A percentile compares a stretch with the other conserved stretches of the same genome.
phyloP scores from a whole-genome alignment of 306 rosid species.

The Begonia loranthoides region DNA sequence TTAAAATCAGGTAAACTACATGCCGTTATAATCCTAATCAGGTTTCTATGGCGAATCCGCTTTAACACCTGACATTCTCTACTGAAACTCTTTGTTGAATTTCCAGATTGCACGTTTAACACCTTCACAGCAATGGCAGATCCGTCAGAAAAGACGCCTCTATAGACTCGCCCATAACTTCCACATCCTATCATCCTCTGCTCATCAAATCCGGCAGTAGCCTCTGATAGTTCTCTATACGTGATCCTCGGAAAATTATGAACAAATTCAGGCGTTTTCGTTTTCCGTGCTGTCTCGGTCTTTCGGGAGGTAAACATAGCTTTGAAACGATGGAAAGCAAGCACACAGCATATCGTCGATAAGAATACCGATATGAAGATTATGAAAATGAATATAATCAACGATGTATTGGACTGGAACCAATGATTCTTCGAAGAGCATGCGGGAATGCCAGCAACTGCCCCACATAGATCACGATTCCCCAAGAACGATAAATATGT shows the following conservation, averaged over 20 bases:
- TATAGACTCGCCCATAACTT: constrained; percentile 46
- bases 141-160: constrained; percentile 45
- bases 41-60: constrained; percentile 64
- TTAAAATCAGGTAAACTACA: constrained; percentile 66
- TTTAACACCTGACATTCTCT: constrained; percentile 61
- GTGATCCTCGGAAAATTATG: constrained; percentile 52
- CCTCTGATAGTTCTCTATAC: constrained; percentile 47
- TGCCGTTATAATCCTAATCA: constrained; percentile 60
- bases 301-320: constrained; percentile 17
- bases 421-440: constrained; percentile 23
- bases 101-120: constrained; percentile 42
- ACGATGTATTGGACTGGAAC: constrained; percentile 18
- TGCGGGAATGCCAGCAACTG: constrained; percentile 8
- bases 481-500: constrained; percentile 32
- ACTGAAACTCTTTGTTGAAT: constrained; percentile 44
- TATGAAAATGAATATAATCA: constrained; percentile 21
- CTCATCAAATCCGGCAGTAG: constrained; percentile 47
- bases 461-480: constrained; percentile 38
- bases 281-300: constrained; percentile 10
- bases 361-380: constrained; percentile 33
- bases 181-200: constrained; percentile 45
- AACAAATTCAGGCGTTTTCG: constrained; percentile 27
- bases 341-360: constrained; percentile 30
- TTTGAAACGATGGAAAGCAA: constrained; percentile 24
- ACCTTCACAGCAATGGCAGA: constrained; percentile 49